phyloP scores from a whole-genome alignment of 2,329 filamentous ascomycete genomes.

The Dactylonectria macrodidyma region DNA sequence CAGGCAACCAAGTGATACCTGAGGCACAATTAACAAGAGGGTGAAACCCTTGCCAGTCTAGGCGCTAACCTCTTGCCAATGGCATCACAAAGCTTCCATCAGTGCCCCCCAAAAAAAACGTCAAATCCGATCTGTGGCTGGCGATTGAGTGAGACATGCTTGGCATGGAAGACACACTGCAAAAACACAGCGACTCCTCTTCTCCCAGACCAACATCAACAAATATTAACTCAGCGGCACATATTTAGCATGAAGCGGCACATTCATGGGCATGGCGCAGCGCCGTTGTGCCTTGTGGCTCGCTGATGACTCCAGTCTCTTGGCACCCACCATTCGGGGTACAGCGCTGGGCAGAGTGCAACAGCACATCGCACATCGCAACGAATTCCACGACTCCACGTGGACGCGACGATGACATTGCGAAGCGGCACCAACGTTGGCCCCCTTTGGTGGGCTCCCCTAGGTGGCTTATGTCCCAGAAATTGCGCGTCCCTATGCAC shows the following conservation, averaged over 20 bases:
- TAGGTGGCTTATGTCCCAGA: constrained; percentile 37
- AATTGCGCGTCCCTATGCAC: constrained; percentile 39
- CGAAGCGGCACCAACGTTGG: constrained; percentile 19
- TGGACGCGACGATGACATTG: constrained; percentile 32
- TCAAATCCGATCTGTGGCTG: neutral
- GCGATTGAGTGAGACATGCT: neutral
- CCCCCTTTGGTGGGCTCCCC: constrained; percentile 8
- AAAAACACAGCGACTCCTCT: neutral
- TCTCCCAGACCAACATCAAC: constrained; percentile 1
- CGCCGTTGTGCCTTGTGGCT: constrained; percentile 19
- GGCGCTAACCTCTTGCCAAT: constrained; percentile 4
- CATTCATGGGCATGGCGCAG: constrained; percentile 18
- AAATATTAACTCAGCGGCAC: constrained; percentile 16
- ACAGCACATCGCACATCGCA: constrained; percentile 29
- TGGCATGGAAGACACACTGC: neutral
- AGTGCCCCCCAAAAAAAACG: neutral
- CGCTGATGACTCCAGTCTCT: constrained; percentile 2
- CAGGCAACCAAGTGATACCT: neutral
- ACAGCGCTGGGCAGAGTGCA: neutral
- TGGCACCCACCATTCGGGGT: neutral
- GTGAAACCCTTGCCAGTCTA: neutral
- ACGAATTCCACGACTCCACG: constrained; percentile 48
- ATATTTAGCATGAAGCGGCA: constrained; percentile 2
- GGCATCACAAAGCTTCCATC: constrained; percentile 3
- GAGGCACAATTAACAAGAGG: constrained; percentile 7